These are phyloP conservation scores for Fusarium tricinctum DNA, from an alignment of 2,329 filamentous ascomycete species.

Conservation along the genomic window DNA sequence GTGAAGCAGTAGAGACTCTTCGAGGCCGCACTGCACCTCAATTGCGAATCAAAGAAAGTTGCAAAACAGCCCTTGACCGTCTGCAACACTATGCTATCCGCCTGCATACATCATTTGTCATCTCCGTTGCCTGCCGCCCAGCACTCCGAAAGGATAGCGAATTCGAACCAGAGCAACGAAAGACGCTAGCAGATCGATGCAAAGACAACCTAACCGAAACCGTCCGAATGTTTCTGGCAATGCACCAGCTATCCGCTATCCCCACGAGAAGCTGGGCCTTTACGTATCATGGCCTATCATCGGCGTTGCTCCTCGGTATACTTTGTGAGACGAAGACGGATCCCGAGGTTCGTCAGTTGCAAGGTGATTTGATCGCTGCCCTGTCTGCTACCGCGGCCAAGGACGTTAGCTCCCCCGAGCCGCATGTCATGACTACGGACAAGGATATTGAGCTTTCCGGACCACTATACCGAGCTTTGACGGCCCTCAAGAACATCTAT, in stretches of 20 bases:
- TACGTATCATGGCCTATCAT: slow-evolving; percentile 76
- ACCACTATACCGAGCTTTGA: slow-evolving; percentile 71
- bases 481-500: slow-evolving; percentile 75
- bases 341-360: slow-evolving; percentile 72
- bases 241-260: slow-evolving; percentile 77
- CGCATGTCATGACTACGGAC: slow-evolving; percentile 67
- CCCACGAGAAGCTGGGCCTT: slow-evolving; percentile 77
- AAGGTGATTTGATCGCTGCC: slow-evolving; percentile 74
- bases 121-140: slow-evolving; percentile 75
- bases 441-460: slow-evolving; percentile 74
- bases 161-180: slow-evolving; percentile 67
- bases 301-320: slow-evolving; percentile 74
- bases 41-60: slow-evolving; percentile 71
- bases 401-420: slow-evolving; percentile 67
- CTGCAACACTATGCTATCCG: slow-evolving; percentile 74
- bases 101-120: slow-evolving; percentile 75
- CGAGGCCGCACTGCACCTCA: slow-evolving; percentile 64
- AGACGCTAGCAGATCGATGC: slow-evolving; percentile 69
- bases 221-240: slow-evolving; percentile 76
- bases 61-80: slow-evolving; percentile 73
- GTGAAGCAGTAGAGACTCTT: slow-evolving; percentile 66
- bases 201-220: slow-evolving; percentile 74
- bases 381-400: slow-evolving; percentile 75
- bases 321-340: slow-evolving; percentile 74
- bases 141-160: slow-evolving; percentile 69